Evolutionary conservation across 1,284 basidiomycete genomes (phyloP), one percentile per base, ranked within the genome.

Genomic region (Trichosporon inkin): DNA sequence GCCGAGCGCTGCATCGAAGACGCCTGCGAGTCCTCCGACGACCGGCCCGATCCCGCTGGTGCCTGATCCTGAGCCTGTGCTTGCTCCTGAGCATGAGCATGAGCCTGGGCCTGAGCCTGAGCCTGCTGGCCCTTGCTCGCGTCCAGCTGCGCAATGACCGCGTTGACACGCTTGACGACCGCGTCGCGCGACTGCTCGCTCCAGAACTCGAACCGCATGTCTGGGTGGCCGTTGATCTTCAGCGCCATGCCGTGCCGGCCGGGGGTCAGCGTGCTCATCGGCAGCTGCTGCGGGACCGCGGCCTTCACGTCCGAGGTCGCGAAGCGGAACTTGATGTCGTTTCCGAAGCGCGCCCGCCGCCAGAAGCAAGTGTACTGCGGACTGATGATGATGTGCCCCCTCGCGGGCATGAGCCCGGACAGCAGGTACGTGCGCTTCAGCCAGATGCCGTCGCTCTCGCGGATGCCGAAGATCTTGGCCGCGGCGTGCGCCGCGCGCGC

Each of bases 161-260:
- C 55, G 60, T 68, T 67, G 47, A 70, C 63, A 6, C 65, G 60
- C 13, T 53, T 39, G 6, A 68, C 65, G 17, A 74, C 83, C 57
- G 85, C 82, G 56, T 84, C 81, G 34, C 85, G 77, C 4, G 77
- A 65, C 7, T 75, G 69, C 20, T 71, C 67, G 10, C 74, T 78
- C 65, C 77, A 79, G 71, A 87, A 86, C 37, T 82, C 80, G 62
- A 88, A 82, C 22, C 74, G 75, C 34, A 86, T 63, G 60, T 83
- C 81, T 4, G 73, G 65, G 40, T 82, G 81, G 11, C 83, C 84
- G 38, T 81, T 78, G 11, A 86, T 74, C 55, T 82, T 77, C 10
- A 87, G 65, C 8, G 77, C 69, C 54, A 87, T 65, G 7, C 82
- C 82, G 63, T 82, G 76, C n/a, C 79, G 72, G n/a, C 76, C 77